A percentile compares a stretch with the other conserved stretches of the same genome.
These are phyloP conservation scores for Clavulina sp. DNA, from an alignment of 768 basidiomycete species.

Conservation along the genomic window DNA sequence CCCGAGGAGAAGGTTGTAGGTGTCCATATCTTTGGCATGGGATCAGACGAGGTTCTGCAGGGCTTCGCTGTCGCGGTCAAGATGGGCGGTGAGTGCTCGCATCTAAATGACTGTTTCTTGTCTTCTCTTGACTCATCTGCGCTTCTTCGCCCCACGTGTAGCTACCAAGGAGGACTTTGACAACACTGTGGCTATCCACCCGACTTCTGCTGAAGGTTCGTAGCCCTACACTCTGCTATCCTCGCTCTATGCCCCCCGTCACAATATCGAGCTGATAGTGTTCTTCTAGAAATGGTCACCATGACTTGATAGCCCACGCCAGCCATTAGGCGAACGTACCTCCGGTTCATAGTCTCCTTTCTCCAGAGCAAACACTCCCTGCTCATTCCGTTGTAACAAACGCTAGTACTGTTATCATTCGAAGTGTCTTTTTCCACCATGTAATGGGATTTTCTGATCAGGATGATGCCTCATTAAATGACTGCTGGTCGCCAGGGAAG, in stretches of 20 bases:
- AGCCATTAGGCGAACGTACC: too few relatives aligned
- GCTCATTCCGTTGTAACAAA: too few relatives aligned
- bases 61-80: constrained; percentile 96
- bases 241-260: neutral
- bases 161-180: constrained; percentile 60
- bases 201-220: constrained; percentile 36
- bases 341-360: too few relatives aligned
- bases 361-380: too few relatives aligned
- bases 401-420: too few relatives aligned
- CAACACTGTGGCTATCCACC: constrained; percentile 83
- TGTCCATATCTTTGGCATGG: constrained; percentile 77
- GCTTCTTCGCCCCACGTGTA: neutral
- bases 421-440: too few relatives aligned
- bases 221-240: too few relatives aligned
- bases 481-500: too few relatives aligned
- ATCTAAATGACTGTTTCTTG: neutral
- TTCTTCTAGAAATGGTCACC: constrained; percentile 8
- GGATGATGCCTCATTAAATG: too few relatives aligned
- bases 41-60: constrained; percentile 89
- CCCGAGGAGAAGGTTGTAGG: constrained; percentile 93
- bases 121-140: constrained; percentile 13
- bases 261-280: constrained; percentile 4
- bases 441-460: too few relatives aligned
- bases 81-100: constrained; percentile 51
- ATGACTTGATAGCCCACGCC: constrained; percentile 5